Percentiles rank a stretch among this genome's conserved stretches.
Conservation (phyloP, 2,329 filamentous ascomycete species). For the Nannizziopsis arthrosporioides region DNA sequence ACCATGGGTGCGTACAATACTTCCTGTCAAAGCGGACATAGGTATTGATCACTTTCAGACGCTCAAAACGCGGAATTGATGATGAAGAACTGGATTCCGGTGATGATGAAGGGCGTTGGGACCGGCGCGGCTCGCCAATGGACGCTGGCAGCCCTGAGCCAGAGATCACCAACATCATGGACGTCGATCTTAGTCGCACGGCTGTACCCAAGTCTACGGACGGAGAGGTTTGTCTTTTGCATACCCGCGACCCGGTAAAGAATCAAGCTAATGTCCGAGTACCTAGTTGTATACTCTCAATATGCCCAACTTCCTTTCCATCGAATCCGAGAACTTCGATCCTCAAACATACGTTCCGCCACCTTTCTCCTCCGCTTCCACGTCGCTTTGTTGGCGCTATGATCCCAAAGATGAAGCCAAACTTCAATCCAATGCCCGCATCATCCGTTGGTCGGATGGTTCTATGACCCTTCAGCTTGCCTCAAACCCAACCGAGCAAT, state of each 20-base stretch:
- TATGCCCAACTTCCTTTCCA: constrained; percentile 50
- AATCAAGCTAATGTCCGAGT: neutral
- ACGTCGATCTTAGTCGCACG: constrained; percentile 46
- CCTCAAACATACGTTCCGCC: constrained; percentile 50
- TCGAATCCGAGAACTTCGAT: constrained; percentile 51
- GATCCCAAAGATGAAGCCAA: constrained; percentile 47
- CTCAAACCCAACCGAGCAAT: constrained; percentile 49
- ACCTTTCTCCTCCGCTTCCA: constrained; percentile 52
- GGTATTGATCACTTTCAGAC: constrained; percentile 20
- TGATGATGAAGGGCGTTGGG: constrained; percentile 47
- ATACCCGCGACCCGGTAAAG: neutral
- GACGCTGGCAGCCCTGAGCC: constrained; percentile 34
- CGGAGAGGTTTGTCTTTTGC: constrained; percentile 25
- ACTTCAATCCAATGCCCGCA: constrained; percentile 54
- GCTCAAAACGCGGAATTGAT: constrained; percentile 40
- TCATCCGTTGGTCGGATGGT: constrained; percentile 57
- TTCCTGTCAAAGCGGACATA: neutral
- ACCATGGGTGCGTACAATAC: constrained; percentile 6
- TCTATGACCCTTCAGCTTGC: constrained; percentile 55
- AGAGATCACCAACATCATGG: constrained; percentile 42
- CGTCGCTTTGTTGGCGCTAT: constrained; percentile 54
- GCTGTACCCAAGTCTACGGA: constrained; percentile 42
- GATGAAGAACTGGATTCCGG: constrained; percentile 54
- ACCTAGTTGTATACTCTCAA: constrained; percentile 49
- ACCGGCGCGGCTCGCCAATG: constrained; percentile 39